Evolutionary conservation across 805 yeast species (phyloP).

Genomic region (Candida pseudoglaebosa): DNA sequence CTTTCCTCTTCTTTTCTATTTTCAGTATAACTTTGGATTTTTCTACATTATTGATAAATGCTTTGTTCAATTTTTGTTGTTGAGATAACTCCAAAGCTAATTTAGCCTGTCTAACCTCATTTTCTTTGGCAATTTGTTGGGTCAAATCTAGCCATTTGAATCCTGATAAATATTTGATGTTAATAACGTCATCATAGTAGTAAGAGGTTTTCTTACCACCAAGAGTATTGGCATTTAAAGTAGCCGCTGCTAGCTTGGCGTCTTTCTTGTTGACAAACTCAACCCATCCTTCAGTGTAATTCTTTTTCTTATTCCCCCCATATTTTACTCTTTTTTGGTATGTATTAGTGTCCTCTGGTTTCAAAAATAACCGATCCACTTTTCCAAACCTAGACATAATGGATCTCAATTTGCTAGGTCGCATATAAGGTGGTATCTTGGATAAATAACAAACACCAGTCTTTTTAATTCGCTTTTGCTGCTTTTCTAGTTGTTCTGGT

Average conservation of each 20-base stretch:
- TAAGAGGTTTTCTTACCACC: conserved; percentile 92
- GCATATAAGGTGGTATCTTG: conserved; percentile 94
- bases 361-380: conserved; percentile 79
- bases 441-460: conserved; percentile 95
- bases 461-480: conserved; percentile 52
- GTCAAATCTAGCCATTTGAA: conserved; percentile 96
- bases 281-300: conserved; percentile 95
- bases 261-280: conserved; percentile 80
- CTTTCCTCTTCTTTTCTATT: conserved; percentile 50
- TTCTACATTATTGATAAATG: conserved; percentile 80
- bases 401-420: conserved; percentile 85
- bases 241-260: conserved; percentile 82
- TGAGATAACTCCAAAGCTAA: conserved; percentile 85
- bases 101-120: conserved; percentile 83
- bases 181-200: conserved; percentile 91
- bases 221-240: conserved; percentile 81
- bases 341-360: conserved; percentile 73
- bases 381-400: conserved; percentile 78
- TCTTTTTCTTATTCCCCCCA: conserved; percentile 90
- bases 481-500: conserved; percentile 51
- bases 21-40: conserved; percentile 74
- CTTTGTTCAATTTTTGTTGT: conserved; percentile 81
- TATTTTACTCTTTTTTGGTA: conserved; percentile 67
- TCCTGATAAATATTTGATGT: conserved; percentile 81
- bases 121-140: conserved; percentile 86